Evolutionary conservation across 176 grass and related monocot genomes (phyloP), one percentile per base, ranked within the genome.

Genomic region (Saccharum spontaneum): DNA sequence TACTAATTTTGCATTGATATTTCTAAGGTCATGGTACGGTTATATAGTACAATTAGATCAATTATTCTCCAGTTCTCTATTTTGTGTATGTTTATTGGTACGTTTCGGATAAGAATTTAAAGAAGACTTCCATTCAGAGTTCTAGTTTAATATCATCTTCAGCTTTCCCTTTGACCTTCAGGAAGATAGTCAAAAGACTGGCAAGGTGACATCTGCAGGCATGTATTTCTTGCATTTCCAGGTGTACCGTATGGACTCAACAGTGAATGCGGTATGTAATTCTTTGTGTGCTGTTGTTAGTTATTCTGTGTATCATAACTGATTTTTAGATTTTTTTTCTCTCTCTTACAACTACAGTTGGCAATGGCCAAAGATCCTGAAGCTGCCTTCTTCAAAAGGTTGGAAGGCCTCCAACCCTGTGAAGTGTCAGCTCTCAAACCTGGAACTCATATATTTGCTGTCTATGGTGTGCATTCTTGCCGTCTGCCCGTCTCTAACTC

Each of bases 151-250:
- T 85, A 49, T 43, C 78, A 86, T 87, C 26, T 84, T 45, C 71
- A 71, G 20, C 77, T 63, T 84, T 75, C 57, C 65, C 39, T 83
- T 50, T 84, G 82, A 68, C 46, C 37, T 88, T 76, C 87, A 99
- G 97, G 97, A 99, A 89, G 97, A 96, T 89, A 94, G 93, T 85
- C 90, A 96, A 67, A 99, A 96, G 79, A 90, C 93, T 67, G 88
- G 91, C 73, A 99, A 96, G 87, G 86, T 89, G 79, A 99, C 93
- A 84, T 99, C 93, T 68, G 91, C 89, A 36, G 97, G 93, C 87
- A 92, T 99, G 93, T 99, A 94, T 84, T 99, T 99, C 84, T 90
- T 99, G 83, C 93, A 96, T 84, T 99, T 99, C 85, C 97, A 99
- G 93, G 97, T 99, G 31, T 99, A 96, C 75, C 93, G 90, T 57